phyloP scores from a whole-genome alignment of 2,329 filamentous ascomycete genomes.

The Chrysoporthe austroafricana region DNA sequence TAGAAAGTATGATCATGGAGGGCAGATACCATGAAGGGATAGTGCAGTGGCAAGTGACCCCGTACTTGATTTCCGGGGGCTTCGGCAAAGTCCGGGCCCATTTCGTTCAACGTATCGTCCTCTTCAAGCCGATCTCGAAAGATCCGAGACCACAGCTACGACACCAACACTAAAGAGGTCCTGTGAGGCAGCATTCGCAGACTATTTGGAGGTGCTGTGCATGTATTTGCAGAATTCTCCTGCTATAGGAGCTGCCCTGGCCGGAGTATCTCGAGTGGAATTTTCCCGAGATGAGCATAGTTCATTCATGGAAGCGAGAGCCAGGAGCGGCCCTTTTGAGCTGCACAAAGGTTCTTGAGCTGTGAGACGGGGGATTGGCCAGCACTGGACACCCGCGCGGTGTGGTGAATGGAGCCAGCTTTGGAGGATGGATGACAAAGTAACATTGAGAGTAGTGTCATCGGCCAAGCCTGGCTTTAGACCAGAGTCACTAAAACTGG shows the following conservation, averaged over 20 bases:
- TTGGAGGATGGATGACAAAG: neutral
- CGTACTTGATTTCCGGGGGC: neutral
- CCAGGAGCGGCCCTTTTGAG: neutral
- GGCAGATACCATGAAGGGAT: neutral
- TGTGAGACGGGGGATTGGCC: neutral
- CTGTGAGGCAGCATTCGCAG: neutral
- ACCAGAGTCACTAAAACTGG: neutral
- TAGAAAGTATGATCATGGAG: neutral
- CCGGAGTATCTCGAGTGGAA: neutral
- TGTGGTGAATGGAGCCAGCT: neutral
- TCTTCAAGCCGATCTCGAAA: neutral
- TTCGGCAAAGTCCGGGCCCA: slow-evolving; percentile 1
- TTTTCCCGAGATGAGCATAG: neutral
- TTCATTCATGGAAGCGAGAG: neutral
- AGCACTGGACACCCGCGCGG: neutral
- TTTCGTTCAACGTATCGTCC: neutral
- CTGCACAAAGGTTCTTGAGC: neutral
- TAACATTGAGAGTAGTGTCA: neutral
- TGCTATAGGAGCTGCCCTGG: neutral
- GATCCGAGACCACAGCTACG: neutral
- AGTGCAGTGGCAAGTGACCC: neutral
- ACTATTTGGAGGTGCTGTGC: neutral
- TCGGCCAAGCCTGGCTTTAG: neutral
- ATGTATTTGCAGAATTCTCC: neutral
- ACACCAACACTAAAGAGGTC: neutral